Evolutionary conservation across 345 rosid species (phyloP).

Genomic region (Nasturtium officinale): DNA sequence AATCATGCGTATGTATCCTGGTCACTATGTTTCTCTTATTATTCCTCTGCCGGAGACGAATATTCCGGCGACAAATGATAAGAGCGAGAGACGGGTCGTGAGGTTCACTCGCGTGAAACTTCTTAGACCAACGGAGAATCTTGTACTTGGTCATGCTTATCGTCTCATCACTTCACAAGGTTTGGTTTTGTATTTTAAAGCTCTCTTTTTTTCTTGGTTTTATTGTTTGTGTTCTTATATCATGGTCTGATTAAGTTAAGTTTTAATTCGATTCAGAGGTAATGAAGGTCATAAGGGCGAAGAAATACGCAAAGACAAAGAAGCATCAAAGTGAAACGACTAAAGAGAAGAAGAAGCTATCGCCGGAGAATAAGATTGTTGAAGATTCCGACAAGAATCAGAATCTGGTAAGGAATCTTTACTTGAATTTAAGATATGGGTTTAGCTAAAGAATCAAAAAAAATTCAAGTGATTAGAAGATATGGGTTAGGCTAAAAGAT

Average conservation of each 20-base stretch:
- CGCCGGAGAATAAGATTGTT: constrained; percentile 41
- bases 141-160: constrained; percentile 91
- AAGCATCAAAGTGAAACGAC: constrained; percentile 53
- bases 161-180: constrained; percentile 94
- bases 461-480: constrained; percentile 15
- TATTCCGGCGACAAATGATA: constrained; percentile 36
- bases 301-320: constrained; percentile 74
- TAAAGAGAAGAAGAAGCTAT: constrained; percentile 41
- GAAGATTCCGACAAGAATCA: constrained; percentile 41
- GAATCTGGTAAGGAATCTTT: constrained; percentile 33
- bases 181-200: constrained; percentile 5
- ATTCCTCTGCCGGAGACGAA: constrained; percentile 69
- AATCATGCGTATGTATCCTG: constrained; percentile 81
- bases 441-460: constrained; percentile 18
- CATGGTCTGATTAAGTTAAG: background rate
- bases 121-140: constrained; percentile 80
- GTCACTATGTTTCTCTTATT: constrained; percentile 91
- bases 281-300: constrained; percentile 77
- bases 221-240: background rate
- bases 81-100: constrained; percentile 35
- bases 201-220: background rate
- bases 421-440: background rate
- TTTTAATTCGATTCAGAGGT: constrained; percentile 57
- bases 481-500: background rate
- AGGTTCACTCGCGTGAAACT: constrained; percentile 83